A percentile compares a stretch with the other conserved stretches of the same genome.
Evolutionary conservation across 2,329 filamentous ascomycete genomes (phyloP).

Genomic region (Grosmannia clavigera): DNA sequence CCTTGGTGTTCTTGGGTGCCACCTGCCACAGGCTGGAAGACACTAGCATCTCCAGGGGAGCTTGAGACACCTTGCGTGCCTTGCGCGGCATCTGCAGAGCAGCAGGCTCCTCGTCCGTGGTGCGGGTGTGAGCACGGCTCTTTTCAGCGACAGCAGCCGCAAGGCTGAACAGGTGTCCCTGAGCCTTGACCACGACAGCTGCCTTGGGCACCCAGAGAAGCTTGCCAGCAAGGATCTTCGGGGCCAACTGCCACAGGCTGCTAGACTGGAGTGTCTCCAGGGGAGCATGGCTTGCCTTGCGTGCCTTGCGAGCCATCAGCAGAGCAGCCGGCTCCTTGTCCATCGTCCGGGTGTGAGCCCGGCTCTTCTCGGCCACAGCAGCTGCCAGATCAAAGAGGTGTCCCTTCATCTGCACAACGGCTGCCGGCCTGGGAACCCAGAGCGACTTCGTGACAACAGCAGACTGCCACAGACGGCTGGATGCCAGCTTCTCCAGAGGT

Average conservation of each 20-base stretch:
- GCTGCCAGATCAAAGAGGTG: not conserved
- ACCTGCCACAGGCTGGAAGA: conserved; percentile 2
- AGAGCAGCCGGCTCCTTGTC: conserved; percentile 15
- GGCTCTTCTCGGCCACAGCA: not conserved
- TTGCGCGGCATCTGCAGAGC: conserved; percentile 14
- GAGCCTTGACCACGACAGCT: no score
- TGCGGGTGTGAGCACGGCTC: conserved; percentile 1
- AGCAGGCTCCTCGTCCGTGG: conserved; percentile 5
- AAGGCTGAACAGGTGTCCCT: conserved; percentile 6
- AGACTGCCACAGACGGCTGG: not conserved
- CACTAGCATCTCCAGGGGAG: conserved; percentile 2
- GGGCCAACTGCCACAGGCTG: not conserved
- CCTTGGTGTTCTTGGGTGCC: not conserved
- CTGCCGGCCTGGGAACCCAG: not conserved
- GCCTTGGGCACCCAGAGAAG: not conserved
- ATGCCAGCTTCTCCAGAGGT: conserved; percentile 15
- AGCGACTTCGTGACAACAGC: not conserved
- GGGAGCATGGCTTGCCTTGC: not conserved
- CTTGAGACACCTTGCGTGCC: not conserved
- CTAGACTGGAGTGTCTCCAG: conserved; percentile 8
- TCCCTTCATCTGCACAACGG: not conserved
- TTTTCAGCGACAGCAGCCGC: not conserved
- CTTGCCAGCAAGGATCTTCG: not conserved
- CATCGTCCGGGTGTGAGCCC: not conserved
- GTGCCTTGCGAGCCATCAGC: conserved; percentile 15